These are phyloP conservation scores for Cyberlindnera amylophila DNA, from an alignment of 805 yeast species.

Conservation along the genomic window DNA sequence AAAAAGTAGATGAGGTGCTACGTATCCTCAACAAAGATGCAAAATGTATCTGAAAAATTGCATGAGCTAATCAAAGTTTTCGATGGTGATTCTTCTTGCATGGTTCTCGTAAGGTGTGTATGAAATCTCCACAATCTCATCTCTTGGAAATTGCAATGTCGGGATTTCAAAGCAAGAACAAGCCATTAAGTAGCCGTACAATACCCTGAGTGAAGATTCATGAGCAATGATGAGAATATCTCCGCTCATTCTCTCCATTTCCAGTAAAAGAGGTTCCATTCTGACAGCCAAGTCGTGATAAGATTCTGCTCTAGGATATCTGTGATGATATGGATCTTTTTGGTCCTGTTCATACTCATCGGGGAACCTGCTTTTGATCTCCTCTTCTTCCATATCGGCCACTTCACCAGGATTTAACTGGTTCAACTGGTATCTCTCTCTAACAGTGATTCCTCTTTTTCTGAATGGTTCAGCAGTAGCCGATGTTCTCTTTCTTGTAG, in stretches of 20 bases:
- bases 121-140: slow-evolving; percentile 81
- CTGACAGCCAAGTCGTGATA: slow-evolving; percentile 95
- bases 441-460: slow-evolving; percentile 56
- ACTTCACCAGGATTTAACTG: slow-evolving; percentile 88
- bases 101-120: slow-evolving; percentile 81
- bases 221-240: slow-evolving; percentile 91
- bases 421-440: slow-evolving; percentile 77
- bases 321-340: slow-evolving; percentile 86
- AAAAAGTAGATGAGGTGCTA: too few relatives aligned
- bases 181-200: slow-evolving; percentile 94
- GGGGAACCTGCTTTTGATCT: slow-evolving; percentile 59
- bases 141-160: slow-evolving; percentile 65
- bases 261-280: slow-evolving; percentile 87
- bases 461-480: slow-evolving; percentile 73
- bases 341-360: slow-evolving; percentile 61
- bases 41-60: too few relatives aligned
- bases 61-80: slow-evolving; percentile 11
- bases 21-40: too few relatives aligned
- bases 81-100: slow-evolving; percentile 49
- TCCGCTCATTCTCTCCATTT: slow-evolving; percentile 87
- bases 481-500: slow-evolving; percentile 78
- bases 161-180: slow-evolving; percentile 87
- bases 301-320: slow-evolving; percentile 90
- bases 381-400: slow-evolving; percentile 61
- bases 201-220: slow-evolving; percentile 81